Conservation (phyloP, 768 basidiomycete genomes). For the Suillus sp. region DNA sequence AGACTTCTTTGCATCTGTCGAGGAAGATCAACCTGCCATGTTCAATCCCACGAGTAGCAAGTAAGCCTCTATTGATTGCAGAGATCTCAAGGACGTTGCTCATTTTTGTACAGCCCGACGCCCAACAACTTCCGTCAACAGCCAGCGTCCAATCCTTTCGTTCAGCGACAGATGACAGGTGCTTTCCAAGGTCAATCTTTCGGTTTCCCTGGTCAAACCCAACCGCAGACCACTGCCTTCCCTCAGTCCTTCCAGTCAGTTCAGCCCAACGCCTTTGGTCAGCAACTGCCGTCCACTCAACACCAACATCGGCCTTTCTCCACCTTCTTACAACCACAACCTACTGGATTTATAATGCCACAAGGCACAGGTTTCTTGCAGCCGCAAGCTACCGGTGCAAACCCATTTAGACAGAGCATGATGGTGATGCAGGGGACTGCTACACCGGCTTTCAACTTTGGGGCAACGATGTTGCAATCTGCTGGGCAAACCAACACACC, state of each 20-base stretch:
- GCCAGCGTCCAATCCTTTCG: constrained; percentile 75
- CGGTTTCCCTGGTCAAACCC: constrained; percentile 39
- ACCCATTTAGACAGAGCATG: constrained; percentile 86
- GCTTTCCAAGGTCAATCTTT: constrained; percentile 48
- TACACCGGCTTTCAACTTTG: constrained; percentile 46
- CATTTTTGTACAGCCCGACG: constrained; percentile 43
- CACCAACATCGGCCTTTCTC: constrained; percentile 56
- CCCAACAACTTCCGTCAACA: constrained; percentile 58
- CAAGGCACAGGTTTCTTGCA: constrained; percentile 55
- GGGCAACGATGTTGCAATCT: constrained; percentile 20
- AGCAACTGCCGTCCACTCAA: constrained; percentile 38
- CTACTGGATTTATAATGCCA: constrained; percentile 43
- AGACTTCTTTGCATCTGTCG: constrained; percentile 92
- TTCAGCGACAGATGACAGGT: constrained; percentile 55
- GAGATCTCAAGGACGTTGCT: constrained; percentile 14
- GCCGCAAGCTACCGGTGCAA: constrained; percentile 58
- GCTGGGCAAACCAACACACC: constrained; percentile 17
- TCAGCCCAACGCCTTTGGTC: constrained; percentile 26
- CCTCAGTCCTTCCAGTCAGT: constrained; percentile 41
- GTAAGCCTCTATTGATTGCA: constrained; percentile 25
- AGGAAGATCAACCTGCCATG: constrained; percentile 74
- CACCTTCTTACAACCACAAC: constrained; percentile 57
- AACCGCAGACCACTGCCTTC: constrained; percentile 62
- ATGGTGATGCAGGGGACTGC: constrained; percentile 66
- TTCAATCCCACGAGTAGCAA: constrained; percentile 66